Evolutionary conservation across 805 yeast species (phyloP), one percentile per base, ranked within the genome.

Genomic region (Ogataea corticis): DNA sequence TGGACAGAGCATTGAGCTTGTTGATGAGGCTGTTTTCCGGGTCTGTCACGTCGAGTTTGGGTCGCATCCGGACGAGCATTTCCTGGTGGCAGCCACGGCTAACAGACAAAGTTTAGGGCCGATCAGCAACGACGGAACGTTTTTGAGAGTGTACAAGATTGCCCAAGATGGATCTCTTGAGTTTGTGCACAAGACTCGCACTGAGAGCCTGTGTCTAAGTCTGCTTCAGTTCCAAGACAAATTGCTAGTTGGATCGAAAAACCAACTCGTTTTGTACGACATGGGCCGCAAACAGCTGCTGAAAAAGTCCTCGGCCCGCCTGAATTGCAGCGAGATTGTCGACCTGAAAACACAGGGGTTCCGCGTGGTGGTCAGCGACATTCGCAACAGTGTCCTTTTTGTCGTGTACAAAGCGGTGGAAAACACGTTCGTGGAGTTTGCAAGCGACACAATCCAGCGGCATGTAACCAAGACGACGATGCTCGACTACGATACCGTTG

Each of bases 221-320:
- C 54, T 91, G 61, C 52, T 62, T 1, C 65, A 69, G 10, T 88
- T 87, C 61, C 75, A 76, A 39, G 87, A 83, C 0, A 73, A 72
- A 48, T 59, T 90, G 1, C 62, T 90, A 1, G 83, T 77, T 1
- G 91, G 87, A 0, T 54, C 79, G 39, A 75, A 73, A 0, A 70
- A 74, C 35, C 62, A 65, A 39, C 54, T 92, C 38, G 66, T 86
- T 29, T 52, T 87, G 7, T 90, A 76, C 59, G 91, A 83, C 21
- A 51, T 89, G 23, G 99, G 99, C 2, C 72, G 73, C 55, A 86
- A 84, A 52, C 97, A 91, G 58, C 68, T 92, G 31, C 69, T 94
- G 45, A 75, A 84, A 45, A 88, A 87, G 60, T 70, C 85, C 0
- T 76, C 82, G 6, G 60, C 76, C 2, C 62, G 56, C 3, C 52